Conservation (phyloP, 192 early-diverging fungal genomes). For the Borealophlyctis nickersoniae region DNA sequence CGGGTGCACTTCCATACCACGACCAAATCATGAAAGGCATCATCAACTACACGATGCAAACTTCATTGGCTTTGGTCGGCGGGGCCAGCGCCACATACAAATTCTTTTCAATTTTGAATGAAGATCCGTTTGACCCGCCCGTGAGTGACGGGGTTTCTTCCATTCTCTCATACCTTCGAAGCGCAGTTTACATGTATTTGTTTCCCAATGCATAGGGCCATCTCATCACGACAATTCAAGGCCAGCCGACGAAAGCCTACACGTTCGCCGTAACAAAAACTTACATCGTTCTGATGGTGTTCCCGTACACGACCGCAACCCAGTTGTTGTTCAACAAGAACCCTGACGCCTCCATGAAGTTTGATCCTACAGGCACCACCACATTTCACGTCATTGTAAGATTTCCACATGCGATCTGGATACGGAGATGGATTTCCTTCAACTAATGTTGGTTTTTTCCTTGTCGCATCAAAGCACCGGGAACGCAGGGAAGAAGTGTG, state of each 20-base stretch:
- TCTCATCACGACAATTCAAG: constrained; percentile 11
- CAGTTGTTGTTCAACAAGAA: not conserved
- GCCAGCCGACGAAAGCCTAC: constrained; percentile 14
- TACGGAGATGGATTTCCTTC: too few species aligned
- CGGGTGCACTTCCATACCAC: not conserved
- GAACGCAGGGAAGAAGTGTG: constrained; percentile 20
- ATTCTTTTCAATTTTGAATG: constrained; percentile 13
- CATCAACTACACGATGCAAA: constrained; percentile 26
- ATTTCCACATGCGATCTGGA: too few species aligned
- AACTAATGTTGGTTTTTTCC: too few species aligned
- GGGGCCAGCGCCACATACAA: constrained; percentile 15
- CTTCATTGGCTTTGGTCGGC: not conserved
- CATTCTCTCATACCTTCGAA: too few species aligned
- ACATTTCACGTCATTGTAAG: constrained; percentile 33
- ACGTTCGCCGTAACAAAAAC: constrained; percentile 20
- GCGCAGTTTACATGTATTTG: too few species aligned
- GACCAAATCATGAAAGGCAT: constrained; percentile 1
- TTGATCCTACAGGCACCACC: constrained; percentile 19
- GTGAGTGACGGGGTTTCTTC: constrained; percentile 4
- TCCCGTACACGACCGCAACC: constrained; percentile 19
- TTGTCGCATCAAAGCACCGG: constrained; percentile 15
- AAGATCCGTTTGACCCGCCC: constrained; percentile 24
- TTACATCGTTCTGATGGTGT: constrained; percentile 27
- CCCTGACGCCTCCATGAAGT: not conserved
- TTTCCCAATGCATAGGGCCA: constrained; percentile 19